These are phyloP conservation scores for Eurotiales sp. DNA, from an alignment of 2,329 filamentous ascomycete genomes.

Conservation along the genomic window DNA sequence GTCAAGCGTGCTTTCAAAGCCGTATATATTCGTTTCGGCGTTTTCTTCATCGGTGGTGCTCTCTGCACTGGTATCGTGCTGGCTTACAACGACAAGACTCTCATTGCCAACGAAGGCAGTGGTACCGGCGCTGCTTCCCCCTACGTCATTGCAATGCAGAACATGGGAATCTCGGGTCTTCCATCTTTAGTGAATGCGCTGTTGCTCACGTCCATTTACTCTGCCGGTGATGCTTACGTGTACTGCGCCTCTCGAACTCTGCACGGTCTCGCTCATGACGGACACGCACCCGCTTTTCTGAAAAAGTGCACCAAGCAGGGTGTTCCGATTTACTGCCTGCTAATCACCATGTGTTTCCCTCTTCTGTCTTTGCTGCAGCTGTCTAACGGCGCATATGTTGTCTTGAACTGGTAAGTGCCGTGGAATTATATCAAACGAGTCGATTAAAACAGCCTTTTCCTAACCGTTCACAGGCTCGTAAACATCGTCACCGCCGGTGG, in stretches of 20 bases:
- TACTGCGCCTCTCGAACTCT: constrained; percentile 67
- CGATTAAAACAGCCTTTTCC: no score
- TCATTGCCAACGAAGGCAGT: constrained; percentile 55
- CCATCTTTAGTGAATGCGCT: constrained; percentile 72
- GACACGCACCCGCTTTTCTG: constrained; percentile 53
- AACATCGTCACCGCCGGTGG: constrained; percentile 14
- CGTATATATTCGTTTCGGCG: constrained; percentile 70
- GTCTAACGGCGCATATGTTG: constrained; percentile 48
- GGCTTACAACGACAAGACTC: constrained; percentile 59
- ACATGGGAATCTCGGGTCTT: constrained; percentile 59
- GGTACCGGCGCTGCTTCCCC: constrained; percentile 62
- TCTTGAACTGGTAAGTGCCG: constrained; percentile 58
- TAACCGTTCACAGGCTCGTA: constrained; percentile 5
- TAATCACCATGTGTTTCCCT: constrained; percentile 43
- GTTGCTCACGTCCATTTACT: constrained; percentile 65
- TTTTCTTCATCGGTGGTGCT: constrained; percentile 70
- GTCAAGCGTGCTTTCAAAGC: constrained; percentile 72
- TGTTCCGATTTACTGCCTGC: constrained; percentile 10
- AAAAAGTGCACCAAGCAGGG: constrained; percentile 11
- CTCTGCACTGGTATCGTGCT: constrained; percentile 67
- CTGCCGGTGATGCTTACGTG: constrained; percentile 64
- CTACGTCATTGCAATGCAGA: constrained; percentile 65
- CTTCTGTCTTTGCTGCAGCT: constrained; percentile 65
- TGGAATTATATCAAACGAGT: no score
- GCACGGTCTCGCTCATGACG: constrained; percentile 65